Conservation (phyloP, 176 grass and related monocot genomes). For the Triticum monococcum region DNA sequence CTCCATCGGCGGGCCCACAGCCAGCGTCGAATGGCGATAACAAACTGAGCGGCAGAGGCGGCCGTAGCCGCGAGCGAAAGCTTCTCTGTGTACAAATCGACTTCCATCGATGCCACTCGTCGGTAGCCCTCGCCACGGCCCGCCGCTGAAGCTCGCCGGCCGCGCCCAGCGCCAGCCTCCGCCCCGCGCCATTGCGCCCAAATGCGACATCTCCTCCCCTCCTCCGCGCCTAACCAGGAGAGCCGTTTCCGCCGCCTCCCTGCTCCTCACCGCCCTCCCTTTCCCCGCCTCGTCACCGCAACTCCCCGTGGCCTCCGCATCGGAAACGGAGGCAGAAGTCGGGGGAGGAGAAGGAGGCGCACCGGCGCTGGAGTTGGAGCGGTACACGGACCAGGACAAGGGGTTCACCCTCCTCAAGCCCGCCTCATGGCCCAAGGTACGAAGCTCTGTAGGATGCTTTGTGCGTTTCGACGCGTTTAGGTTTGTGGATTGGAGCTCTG, state of each 20-base stretch:
- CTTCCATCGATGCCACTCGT: constrained; percentile 37
- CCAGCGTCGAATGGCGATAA: constrained; percentile 9
- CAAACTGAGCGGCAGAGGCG: constrained; percentile 13
- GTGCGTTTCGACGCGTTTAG: neutral
- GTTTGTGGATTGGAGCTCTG: neutral
- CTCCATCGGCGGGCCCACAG: neutral
- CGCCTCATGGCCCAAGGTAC: constrained; percentile 75
- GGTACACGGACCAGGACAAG: constrained; percentile 56
- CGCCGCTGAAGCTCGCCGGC: constrained; percentile 32
- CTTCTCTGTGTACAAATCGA: neutral
- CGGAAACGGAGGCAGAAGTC: neutral
- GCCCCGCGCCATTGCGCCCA: neutral
- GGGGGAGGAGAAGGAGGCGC: neutral
- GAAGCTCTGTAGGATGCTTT: neutral
- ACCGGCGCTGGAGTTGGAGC: constrained; percentile 34
- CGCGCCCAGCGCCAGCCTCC: constrained; percentile 17
- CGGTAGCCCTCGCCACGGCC: constrained; percentile 33
- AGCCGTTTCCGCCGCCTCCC: constrained; percentile 19
- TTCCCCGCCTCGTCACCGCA: constrained; percentile 35
- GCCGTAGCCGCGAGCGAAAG: neutral
- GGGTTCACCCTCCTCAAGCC: constrained; percentile 83
- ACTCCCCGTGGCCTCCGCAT: constrained; percentile 23
- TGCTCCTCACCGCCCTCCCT: constrained; percentile 40
- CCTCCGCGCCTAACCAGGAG: constrained; percentile 29
- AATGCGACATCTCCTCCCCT: neutral